Conservation (phyloP, 2,329 filamentous ascomycete genomes). For the Cladosporium halotolerans region DNA sequence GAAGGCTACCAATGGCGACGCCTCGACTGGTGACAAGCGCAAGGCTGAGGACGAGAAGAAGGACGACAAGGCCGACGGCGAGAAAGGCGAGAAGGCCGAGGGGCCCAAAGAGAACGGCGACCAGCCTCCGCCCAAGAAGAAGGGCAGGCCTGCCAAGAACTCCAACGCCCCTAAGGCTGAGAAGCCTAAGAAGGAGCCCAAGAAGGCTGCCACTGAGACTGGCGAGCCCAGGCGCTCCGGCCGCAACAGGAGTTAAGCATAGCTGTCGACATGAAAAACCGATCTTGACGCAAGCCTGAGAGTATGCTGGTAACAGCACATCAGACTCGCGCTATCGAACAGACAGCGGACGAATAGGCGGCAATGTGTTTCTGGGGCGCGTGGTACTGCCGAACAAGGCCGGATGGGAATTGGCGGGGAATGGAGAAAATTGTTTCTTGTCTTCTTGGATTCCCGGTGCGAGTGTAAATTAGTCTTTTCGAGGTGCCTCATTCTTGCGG, state of each 20-base stretch:
- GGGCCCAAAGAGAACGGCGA: slow-evolving; percentile 30
- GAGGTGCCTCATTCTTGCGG: not conserved
- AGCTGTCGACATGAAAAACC: not conserved
- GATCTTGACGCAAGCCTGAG: not conserved
- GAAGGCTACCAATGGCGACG: slow-evolving; percentile 21
- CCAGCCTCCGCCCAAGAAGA: slow-evolving; percentile 33
- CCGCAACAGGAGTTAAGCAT: slow-evolving; percentile 27
- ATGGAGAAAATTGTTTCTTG: not conserved
- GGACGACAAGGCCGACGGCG: slow-evolving; percentile 24
- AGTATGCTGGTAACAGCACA: not conserved
- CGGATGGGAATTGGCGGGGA: slow-evolving; percentile 1
- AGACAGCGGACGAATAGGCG: slow-evolving; percentile 3
- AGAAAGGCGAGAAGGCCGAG: slow-evolving; percentile 23
- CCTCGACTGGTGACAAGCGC: slow-evolving; percentile 25
- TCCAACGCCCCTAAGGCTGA: slow-evolving; percentile 15
- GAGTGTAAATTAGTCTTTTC: slow-evolving; percentile 6
- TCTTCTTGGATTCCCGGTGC: slow-evolving; percentile 2
- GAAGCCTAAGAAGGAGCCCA: slow-evolving; percentile 38
- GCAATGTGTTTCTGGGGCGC: not conserved
- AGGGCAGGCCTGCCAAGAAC: slow-evolving; percentile 39
- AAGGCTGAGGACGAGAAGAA: slow-evolving; percentile 29
- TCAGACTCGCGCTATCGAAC: not conserved
- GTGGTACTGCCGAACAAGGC: slow-evolving; percentile 1
- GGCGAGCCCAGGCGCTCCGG: slow-evolving; percentile 44
- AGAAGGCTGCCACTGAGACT: slow-evolving; percentile 44